Base-by-base conservation (phyloP, 495 filamentous ascomycete species). In the Daldinia bambusicola region DNA sequence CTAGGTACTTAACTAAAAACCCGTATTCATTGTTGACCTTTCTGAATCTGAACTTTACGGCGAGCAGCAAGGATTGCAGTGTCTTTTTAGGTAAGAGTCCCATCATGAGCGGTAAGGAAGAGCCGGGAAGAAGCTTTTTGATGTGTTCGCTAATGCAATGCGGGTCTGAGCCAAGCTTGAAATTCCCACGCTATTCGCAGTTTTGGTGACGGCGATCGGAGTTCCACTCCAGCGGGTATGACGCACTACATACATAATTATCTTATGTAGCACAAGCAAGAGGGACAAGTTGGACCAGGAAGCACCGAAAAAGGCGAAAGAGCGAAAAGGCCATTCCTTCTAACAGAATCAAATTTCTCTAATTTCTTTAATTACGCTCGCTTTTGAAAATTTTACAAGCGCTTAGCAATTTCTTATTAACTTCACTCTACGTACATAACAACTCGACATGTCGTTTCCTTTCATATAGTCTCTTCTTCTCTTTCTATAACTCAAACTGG, bases 251-350 rank as follows among this genome's bases (percentile, higher is more conserved):
- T 68, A 56, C 60, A 32, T 8, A 67, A 48, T 41, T 22, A 30
- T 18, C n/a, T 38, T 43, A 14, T 32, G 41, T 71, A 63, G 36
- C 50, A 56, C 55, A 34, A n/a, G 57, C 51, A 37, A 37, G 10
- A 36, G 59, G 59, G 59, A 64, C 69, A 61, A 58, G 61, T 72
- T 63, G 63, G 60, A 30, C 55, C 64, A 68, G 65, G 57, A 72
- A 61, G 64, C 70, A 64, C 65, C 64, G 65, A 64, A 63, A 58
- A 55, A 48, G 38, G 53, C 59, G 69, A 65, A 62, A 55, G 38
- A 48, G 60, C 55, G 36, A 67, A 55, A 51, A 53, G 10, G 22
- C 18, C 45, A 66, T 66, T 61, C 38, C 30, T 53, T 18, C 4
- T 26, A 40, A 13, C 30, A 13, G 31, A 4, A 13, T 4, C 13